Percentiles rank a stretch among this genome's conserved stretches.
These are phyloP conservation scores for Clonostachys chloroleuca DNA, from an alignment of 2,329 filamentous ascomycete genomes.

Conservation along the genomic window DNA sequence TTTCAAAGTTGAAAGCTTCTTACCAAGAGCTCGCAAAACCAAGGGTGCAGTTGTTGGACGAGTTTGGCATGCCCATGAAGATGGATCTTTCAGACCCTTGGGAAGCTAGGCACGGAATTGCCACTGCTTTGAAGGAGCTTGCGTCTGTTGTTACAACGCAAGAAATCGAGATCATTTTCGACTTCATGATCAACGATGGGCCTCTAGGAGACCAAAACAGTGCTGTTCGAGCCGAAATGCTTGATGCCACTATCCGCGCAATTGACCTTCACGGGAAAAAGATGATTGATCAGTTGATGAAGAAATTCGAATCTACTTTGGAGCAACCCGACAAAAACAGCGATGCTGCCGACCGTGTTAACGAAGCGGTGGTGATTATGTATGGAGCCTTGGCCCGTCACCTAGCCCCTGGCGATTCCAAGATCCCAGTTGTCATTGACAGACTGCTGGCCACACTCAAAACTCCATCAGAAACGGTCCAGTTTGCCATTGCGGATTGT, in stretches of 20 bases:
- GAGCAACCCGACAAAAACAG: constrained; percentile 80
- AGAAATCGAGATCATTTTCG: constrained; percentile 72
- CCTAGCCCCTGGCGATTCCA: constrained; percentile 76
- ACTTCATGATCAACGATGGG: constrained; percentile 80
- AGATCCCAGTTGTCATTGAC: constrained; percentile 84
- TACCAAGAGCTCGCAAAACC: constrained; percentile 82
- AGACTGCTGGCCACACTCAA: constrained; percentile 81
- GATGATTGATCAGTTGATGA: constrained; percentile 87
- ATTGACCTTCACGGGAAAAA: constrained; percentile 78
- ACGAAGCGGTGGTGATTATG: constrained; percentile 95
- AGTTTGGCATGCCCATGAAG: constrained; percentile 92
- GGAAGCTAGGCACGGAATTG: constrained; percentile 87
- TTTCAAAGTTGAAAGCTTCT: constrained; percentile 61
- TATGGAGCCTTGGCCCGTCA: constrained; percentile 93
- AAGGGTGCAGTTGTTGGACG: constrained; percentile 77
- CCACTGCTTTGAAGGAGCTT: constrained; percentile 80
- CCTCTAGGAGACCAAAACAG: constrained; percentile 80
- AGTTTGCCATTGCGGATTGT: constrained; percentile 93
- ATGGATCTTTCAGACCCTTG: constrained; percentile 83
- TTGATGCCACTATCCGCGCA: constrained; percentile 78
- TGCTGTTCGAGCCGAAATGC: constrained; percentile 81
- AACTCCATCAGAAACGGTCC: constrained; percentile 93
- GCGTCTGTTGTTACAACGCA: constrained; percentile 63
- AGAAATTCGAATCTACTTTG: constrained; percentile 83
- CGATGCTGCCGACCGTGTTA: constrained; percentile 80